A percentile compares a stretch with the other conserved stretches of the same genome.
These are phyloP conservation scores for Daldinia eschscholtzii DNA, from an alignment of 2,329 filamentous ascomycete species.

Conservation along the genomic window DNA sequence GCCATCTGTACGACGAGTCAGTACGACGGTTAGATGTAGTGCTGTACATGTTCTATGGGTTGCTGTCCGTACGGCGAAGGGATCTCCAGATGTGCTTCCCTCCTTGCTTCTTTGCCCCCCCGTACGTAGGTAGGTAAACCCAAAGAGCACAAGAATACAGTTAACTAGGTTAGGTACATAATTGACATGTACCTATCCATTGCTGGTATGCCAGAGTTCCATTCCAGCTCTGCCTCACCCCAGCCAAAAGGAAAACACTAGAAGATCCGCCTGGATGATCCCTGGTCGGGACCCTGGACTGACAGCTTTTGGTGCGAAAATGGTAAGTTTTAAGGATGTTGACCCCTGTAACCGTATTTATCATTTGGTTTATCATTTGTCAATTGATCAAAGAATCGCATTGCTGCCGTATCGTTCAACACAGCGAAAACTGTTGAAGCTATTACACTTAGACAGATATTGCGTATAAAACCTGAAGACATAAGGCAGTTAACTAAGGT, in stretches of 20 bases:
- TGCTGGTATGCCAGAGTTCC: conserved; percentile 1
- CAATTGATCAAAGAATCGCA: conserved; percentile 1
- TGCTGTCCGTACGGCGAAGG: conserved; percentile 23
- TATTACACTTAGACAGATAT: neutral
- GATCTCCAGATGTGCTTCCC: conserved; percentile 30
- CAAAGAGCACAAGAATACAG: neutral
- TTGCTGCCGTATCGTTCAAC: neutral
- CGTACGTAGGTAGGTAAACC: neutral
- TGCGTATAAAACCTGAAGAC: neutral
- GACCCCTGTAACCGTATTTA: conserved; percentile 35
- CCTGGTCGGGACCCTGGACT: conserved; percentile 21
- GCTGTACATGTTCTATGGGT: conserved; percentile 15
- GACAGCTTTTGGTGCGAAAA: conserved; percentile 25
- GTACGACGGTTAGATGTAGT: conserved; percentile 21
- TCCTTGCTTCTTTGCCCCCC: neutral
- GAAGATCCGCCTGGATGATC: conserved; percentile 43
- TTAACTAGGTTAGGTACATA: neutral
- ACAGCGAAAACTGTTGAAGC: neutral
- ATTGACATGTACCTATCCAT: neutral
- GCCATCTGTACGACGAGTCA: conserved; percentile 2
- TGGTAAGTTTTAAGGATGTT: conserved; percentile 28
- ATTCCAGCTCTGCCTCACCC: conserved; percentile 38
- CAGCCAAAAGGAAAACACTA: conserved; percentile 32
- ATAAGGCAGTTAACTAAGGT: too few relatives aligned
- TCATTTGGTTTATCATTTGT: conserved; percentile 4